Evolutionary conservation across 441 rosid genomes (phyloP), one percentile per base, ranked within the genome.

Genomic region (Gossypium davidsonii): DNA sequence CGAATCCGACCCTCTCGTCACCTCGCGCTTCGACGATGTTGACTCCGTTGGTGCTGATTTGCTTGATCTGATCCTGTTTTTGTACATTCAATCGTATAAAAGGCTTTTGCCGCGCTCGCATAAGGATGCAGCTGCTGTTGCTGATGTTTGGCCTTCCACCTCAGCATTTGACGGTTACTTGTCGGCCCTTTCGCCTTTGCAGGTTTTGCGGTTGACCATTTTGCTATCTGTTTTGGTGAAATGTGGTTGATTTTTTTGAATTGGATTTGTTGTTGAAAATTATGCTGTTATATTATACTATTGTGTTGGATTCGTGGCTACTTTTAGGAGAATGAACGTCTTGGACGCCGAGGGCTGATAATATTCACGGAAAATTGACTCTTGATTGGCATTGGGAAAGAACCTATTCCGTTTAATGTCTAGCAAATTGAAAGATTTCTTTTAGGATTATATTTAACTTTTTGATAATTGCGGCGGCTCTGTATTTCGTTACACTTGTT

Each of bases 141-240:
- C 98, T 9, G 99, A 95, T 78, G 98, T 93, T 0, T 96, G 98
- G 99, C 99, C 99, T 0, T 96, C 99, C 23, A 93, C 97, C 52
- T 96, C 99, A 1, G 99, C 99, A 21, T 96, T 96, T 76, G 99
- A 93, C 59, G 97, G 97, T 3, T 90, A 88, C 82, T 77, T 96
- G 79, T 93, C 98, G 3, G 98, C 97, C 48, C 79, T 93, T 21
- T 96, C 99, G 56, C 99, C 99, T 48, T 88, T 96, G 80, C 99
- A 95, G 97, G 99, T 88, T 66, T 61, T 80, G 0, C 10, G 55
- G 72, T 42, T 77, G 69, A 34, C 58, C 46, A 28, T 12, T 70
- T 71, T 23, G 11, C 10, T 25, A 39, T 53, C 11, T 55, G 14
- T 42, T 23, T 63, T 56, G 52, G 51, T 78, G 57, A 67, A 70